Evolutionary conservation across 805 yeast species (phyloP), one percentile per base, ranked within the genome.

Genomic region (Torulaspora indica): DNA sequence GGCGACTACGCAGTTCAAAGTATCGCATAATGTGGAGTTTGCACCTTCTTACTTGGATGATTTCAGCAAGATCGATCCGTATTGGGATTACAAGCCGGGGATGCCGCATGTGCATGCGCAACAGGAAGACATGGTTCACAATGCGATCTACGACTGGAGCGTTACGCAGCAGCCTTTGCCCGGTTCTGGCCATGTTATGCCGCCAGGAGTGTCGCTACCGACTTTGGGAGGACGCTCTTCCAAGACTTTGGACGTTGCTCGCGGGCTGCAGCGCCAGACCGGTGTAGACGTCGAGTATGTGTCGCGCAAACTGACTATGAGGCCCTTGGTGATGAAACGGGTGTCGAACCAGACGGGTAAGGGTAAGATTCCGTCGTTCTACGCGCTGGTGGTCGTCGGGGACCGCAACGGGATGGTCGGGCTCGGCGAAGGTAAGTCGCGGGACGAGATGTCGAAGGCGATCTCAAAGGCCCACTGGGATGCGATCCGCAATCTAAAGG

Each of bases 331-430:
- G 32, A 71, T 81, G 71, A 89, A 87, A 68, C 73, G 85, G 40
- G 98, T 91, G 20, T 81, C 89, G 43, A 87, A 88, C 63, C 95
- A 88, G 74, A 91, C 97, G 2, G 81, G 88, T 31, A 86, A 87
- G 72, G 97, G 97, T 64, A 89, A 88, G 63, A 86, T 86, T 52
- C 79, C 83, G 40, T 78, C 87, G 31, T 82, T 79, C 64, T 91
- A 85, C 66, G 84, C 89, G 0, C 66, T 93, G 51, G 91, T 89
- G 10, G 85, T 89, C 29, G 96, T 85, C 12, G 98, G 98, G 38
- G 95, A 93, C 67, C 77, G 81, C 43, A 85, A 86, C 52, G 98
- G 98, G 52, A 85, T 88, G 83, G 74, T 93, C 47, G 98, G 98
- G 29, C 72, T 90, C 38, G 98, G 98, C 39, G 95, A 89, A 66